Base-by-base conservation (phyloP, 1,139 yeast genomes). In the Tardiomyces digboiensis region DNA sequence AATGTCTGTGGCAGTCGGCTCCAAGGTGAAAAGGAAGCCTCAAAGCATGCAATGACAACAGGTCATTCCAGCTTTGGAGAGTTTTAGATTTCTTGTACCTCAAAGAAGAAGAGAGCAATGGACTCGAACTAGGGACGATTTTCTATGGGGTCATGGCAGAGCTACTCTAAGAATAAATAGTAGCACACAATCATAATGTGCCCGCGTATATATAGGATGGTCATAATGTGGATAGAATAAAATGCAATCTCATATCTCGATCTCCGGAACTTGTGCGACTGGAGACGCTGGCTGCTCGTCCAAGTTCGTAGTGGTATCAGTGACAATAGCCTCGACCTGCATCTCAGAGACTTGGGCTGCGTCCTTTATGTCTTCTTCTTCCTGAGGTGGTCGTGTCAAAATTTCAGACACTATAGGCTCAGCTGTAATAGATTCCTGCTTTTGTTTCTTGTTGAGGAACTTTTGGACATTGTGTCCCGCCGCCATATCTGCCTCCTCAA, bases 401-500 rank as follows among this genome's bases (percentile, higher is more conserved):
- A 33, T 10, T 20, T 33, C 19, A 10, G 19, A 16, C 19, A 33
- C 37, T 4, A 14, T 20, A 3, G 37, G 19, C 37, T 33, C 37
- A 3, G 19, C 19, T 13, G 19, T n/a, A 20, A 48, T 42, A 5
- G 29, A 43, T 19, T 41, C 45, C 39, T 58, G 53, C 26, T 45
- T 45, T 26, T 54, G 56, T 39, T 50, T 50, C 44, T 51, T 52
- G 20, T 49, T 49, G 85, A 82, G 61, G 59, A 79, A 89, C 61
- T 76, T 80, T 42, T 71, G 70, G 63, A 88, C 70, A 60, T 86
- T 82, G 22, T 75, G 70, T 2, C 97, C 97, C 0, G 83, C 75
- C 1, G 95, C 97, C 37, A 96, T 95, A 57, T 87, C 88, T 33
- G 95, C 82, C 60, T 89, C 97, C 50, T 84, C 78, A 43, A 76